Conservation (phyloP, 73 alveolate species). For the Blepharisma stoltei region DNA sequence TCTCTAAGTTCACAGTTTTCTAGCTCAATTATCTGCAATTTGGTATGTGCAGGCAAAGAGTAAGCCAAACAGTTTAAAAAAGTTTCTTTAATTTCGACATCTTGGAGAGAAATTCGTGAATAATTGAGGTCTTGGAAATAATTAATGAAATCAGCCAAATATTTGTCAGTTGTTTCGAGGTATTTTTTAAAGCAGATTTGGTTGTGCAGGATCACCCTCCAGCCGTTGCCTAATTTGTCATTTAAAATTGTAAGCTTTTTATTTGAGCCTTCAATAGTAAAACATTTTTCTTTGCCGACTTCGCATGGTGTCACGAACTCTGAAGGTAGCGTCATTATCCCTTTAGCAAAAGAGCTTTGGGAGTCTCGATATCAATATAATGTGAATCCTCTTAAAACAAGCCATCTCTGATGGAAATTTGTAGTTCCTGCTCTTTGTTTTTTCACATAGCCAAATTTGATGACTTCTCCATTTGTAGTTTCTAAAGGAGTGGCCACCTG, state of each 20-base stretch:
- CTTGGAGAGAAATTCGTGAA: neutral
- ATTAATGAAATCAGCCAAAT: neutral
- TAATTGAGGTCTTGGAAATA: constrained; percentile 9
- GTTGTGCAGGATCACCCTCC: neutral
- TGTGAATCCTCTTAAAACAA: constrained; percentile 47
- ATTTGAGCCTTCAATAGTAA: neutral
- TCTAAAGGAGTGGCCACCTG: neutral
- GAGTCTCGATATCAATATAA: constrained; percentile 42
- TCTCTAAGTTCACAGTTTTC: neutral
- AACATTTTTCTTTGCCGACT: constrained; percentile 40
- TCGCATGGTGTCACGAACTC: constrained; percentile 5
- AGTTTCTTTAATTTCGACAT: neutral
- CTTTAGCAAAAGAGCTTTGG: constrained; percentile 28
- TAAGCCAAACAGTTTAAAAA: neutral
- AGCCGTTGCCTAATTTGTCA: neutral
- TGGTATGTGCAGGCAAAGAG: constrained; percentile 17
- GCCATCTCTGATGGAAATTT: constrained; percentile 45
- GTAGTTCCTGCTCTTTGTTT: neutral
- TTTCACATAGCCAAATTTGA: neutral
- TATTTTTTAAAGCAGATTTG: constrained; percentile 16
- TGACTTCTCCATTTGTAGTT: constrained; percentile 3
- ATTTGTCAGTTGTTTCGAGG: neutral
- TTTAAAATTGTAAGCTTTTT: neutral
- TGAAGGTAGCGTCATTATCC: constrained; percentile 31
- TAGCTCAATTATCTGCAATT: neutral